Base-by-base conservation (phyloP, 305 asterid species). In the Fraxinus baroniana region DNA sequence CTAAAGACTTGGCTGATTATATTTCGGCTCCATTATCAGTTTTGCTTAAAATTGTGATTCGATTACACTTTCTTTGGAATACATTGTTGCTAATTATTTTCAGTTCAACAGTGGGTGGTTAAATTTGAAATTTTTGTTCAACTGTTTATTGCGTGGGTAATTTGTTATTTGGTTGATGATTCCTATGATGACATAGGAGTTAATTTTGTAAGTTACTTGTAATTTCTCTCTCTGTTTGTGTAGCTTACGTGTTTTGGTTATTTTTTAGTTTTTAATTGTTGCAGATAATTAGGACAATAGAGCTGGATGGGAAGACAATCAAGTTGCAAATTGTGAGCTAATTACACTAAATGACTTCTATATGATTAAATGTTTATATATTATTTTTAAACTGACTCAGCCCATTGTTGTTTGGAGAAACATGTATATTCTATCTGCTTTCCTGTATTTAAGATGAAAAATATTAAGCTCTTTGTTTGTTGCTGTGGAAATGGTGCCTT, bases 131-230 rank as follows among this genome's bases (percentile, higher is more conserved):
- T 28, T 28, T 30, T 15, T 68, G 75, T 68, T 30, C 18, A 30
- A 17, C 18, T 71, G 10, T 32, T 35, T 49, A 52, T 1, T 2
- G 28, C 68, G 24, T 17, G 44, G 52, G 46, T 76, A 26, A 80
- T n/a, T 83, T 57, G 15, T 72, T 55, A 15, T 77, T 70, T 64
- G 73, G 35, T 24, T 81, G 86, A 73, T 86, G 98, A 94, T 84
- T 90, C 98, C 5, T 94, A 94, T 83, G 98, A 93, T 83, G 98
- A 94, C 91, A 94, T 94, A 60, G 97, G 98, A 87, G 98, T 94
- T 83, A 97, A 94, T 89, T 94, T 94, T 68, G 97, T 94, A 87
- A 90, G 95, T 84, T 46, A 74, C n/a, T 33, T 28, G 1, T 9
- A 75, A 35, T 20, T 26, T 26, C 68, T 82, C 7, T 35, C 15